phyloP scores from a whole-genome alignment of 75 land plant species.

The Chamaecyparis obtusa region DNA sequence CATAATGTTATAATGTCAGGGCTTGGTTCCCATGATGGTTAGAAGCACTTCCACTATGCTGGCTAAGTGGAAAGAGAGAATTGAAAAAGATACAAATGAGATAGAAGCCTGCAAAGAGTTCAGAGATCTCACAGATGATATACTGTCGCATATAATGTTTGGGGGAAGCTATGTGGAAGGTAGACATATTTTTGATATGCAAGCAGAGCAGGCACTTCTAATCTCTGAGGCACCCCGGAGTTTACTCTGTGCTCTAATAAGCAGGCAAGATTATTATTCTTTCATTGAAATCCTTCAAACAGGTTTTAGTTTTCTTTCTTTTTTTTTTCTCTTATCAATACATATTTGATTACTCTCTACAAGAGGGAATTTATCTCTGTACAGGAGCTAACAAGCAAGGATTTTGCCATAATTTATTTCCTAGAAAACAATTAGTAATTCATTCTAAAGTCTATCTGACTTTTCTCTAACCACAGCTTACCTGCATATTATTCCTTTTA shows the following conservation, averaged over 20 bases:
- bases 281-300: neutral
- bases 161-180: slow-evolving; percentile 47
- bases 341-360: neutral
- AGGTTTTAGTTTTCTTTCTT: neutral
- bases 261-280: neutral
- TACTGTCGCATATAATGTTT: slow-evolving; percentile 36
- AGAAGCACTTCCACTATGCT: slow-evolving; percentile 17
- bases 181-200: slow-evolving; percentile 25
- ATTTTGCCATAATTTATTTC: neutral
- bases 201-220: slow-evolving; percentile 17
- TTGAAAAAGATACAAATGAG: slow-evolving; percentile 24
- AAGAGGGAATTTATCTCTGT: neutral
- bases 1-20: neutral
- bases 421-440: no score
- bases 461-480: neutral
- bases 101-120: slow-evolving; percentile 42
- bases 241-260: neutral
- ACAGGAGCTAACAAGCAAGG: neutral
- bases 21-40: slow-evolving; percentile 1
- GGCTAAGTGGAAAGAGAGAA: slow-evolving; percentile 33
- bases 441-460: neutral
- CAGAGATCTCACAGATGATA: slow-evolving; percentile 28
- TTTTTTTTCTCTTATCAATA: neutral
- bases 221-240: neutral
- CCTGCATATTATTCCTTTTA: neutral